Evolutionary conservation across 148 eudicot genomes (phyloP).

Genomic region (Bassia scoparia): DNA sequence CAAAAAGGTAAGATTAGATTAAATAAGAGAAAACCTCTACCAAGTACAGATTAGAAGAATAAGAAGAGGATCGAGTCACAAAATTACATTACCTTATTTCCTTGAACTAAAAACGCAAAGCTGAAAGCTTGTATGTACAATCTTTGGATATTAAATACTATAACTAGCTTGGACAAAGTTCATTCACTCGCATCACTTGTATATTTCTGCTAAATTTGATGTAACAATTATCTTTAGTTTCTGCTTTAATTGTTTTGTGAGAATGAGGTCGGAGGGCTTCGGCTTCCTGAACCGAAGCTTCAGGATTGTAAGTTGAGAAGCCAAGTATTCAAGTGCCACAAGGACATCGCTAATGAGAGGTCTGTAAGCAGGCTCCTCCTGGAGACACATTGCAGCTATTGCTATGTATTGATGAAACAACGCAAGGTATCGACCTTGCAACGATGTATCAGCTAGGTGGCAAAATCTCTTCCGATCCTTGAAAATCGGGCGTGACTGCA

Average conservation of each 20-base stretch:
- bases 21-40: too few relatives aligned
- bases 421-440: conserved; percentile 46
- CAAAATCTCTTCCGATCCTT: conserved; percentile 45
- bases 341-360: conserved; percentile 62
- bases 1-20: too few relatives aligned
- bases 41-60: too few relatives aligned
- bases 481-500: conserved; percentile 54
- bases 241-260: conserved; percentile 29
- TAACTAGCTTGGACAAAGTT: conserved; percentile 15
- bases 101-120: neutral
- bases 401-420: conserved; percentile 52
- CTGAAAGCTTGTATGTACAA: conserved; percentile 5
- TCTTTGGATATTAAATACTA: neutral
- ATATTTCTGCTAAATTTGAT: conserved; percentile 3
- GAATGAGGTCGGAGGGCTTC: conserved; percentile 25
- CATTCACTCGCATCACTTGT: conserved; percentile 23
- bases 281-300: conserved; percentile 23
- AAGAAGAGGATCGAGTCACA: too few relatives aligned
- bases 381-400: conserved; percentile 65
- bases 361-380: conserved; percentile 56
- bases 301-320: conserved; percentile 34
- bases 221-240: conserved; percentile 14
- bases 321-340: conserved; percentile 60
- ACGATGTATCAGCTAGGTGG: conserved; percentile 55
- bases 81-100: conserved; percentile 36